These are phyloP conservation scores for Solanum bulbocastanum DNA, from an alignment of 257 asterid species.

Conservation along the genomic window DNA sequence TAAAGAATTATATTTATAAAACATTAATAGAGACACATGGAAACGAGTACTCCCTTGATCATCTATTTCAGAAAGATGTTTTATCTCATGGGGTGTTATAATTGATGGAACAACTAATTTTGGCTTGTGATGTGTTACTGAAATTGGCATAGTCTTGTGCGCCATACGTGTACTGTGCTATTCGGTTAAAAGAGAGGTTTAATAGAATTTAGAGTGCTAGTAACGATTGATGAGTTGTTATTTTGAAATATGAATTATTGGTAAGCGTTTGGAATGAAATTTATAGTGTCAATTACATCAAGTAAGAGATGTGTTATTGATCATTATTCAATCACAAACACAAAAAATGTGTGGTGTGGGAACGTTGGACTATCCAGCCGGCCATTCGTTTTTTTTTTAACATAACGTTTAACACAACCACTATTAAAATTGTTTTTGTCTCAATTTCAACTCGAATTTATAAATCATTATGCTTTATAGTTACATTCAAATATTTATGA, in stretches of 20 bases:
- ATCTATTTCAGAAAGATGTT: neutral
- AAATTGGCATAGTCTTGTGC: neutral
- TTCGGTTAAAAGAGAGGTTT: neutral
- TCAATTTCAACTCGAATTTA: no score
- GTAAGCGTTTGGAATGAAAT: neutral
- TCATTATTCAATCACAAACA: neutral
- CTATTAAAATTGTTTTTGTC: no score
- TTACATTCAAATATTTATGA: neutral
- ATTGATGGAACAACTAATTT: neutral
- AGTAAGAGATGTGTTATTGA: neutral
- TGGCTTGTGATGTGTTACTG: neutral
- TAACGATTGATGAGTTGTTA: no score
- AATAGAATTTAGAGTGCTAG: no score
- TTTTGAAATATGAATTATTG: neutral
- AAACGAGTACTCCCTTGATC: neutral
- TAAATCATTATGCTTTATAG: no score
- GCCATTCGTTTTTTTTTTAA: no score
- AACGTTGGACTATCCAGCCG: neutral
- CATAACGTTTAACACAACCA: no score
- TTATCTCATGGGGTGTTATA: neutral
- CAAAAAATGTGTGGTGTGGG: neutral
- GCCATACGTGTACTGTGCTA: neutral
- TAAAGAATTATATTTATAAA: neutral
- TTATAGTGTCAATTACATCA: neutral
- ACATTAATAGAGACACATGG: neutral